Conservation (phyloP, 2,329 filamentous ascomycete species). For the Hansfordia pulvinata region DNA sequence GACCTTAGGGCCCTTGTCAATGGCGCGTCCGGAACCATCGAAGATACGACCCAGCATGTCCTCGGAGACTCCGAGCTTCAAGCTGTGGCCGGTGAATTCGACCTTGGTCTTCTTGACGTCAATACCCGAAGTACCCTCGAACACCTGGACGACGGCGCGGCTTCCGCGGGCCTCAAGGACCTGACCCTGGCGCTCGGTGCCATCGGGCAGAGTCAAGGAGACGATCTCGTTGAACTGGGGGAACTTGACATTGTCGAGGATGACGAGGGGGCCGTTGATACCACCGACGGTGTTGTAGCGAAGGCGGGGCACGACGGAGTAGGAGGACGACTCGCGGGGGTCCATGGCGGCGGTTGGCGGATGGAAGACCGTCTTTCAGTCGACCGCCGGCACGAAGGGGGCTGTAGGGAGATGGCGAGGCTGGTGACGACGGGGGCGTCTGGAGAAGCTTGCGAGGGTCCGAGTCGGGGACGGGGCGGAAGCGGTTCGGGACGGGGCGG, state of each 20-base stretch:
- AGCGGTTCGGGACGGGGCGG: too few relatives aligned
- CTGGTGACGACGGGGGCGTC: too few relatives aligned
- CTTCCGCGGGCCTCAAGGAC: slow-evolving; percentile 96
- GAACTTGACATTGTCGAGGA: slow-evolving; percentile 98
- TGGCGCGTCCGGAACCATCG: slow-evolving; percentile 92
- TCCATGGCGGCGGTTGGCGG: too few relatives aligned
- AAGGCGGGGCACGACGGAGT: slow-evolving; percentile 48
- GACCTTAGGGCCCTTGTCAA: slow-evolving; percentile 98
- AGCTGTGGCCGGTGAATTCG: slow-evolving; percentile 89
- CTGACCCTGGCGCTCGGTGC: slow-evolving; percentile 83
- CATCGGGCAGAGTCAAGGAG: slow-evolving; percentile 87
- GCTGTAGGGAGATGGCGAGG: too few relatives aligned
- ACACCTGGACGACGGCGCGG: slow-evolving; percentile 93
- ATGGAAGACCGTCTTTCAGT: too few relatives aligned
- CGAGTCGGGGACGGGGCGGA: too few relatives aligned
- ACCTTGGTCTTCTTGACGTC: slow-evolving; percentile 99
- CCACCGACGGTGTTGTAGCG: slow-evolving; percentile 97
- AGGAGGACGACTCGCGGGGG: slow-evolving; percentile 44
- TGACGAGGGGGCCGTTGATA: slow-evolving; percentile 95
- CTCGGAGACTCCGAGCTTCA: slow-evolving; percentile 98
- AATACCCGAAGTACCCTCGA: slow-evolving; percentile 92
- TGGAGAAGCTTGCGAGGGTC: too few relatives aligned
- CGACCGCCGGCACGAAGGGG: too few relatives aligned
- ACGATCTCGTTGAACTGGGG: slow-evolving; percentile 97
- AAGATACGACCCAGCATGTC: slow-evolving; percentile 99